phyloP scores from a whole-genome alignment of 164 flowering plant species.

The Santalum album region DNA sequence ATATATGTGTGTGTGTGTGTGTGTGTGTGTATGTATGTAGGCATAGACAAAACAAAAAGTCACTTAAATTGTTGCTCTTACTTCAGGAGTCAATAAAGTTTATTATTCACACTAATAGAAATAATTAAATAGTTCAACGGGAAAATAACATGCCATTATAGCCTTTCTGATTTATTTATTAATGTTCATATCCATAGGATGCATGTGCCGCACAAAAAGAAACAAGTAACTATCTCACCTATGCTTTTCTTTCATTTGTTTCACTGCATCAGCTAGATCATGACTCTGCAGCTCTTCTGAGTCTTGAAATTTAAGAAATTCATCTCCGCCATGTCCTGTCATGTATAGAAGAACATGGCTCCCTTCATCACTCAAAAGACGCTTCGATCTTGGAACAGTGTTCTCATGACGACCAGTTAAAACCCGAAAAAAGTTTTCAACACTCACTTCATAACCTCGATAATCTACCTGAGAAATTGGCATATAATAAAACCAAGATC shows the following conservation, averaged over 20 bases:
- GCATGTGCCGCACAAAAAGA: not conserved
- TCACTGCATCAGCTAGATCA: slow-evolving; percentile 98
- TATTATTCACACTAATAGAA: no score
- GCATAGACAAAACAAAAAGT: no score
- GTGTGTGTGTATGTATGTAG: no score
- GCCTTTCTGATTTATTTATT: not conserved
- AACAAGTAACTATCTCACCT: slow-evolving; percentile 36
- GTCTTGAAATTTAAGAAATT: slow-evolving; percentile 93
- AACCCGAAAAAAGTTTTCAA: slow-evolving; percentile 88
- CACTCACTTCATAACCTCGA: slow-evolving; percentile 98
- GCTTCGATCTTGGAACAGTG: slow-evolving; percentile 97
- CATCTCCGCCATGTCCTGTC: slow-evolving; percentile 99
- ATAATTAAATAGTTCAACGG: not conserved
- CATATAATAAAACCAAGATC: not conserved
- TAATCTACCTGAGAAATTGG: slow-evolving; percentile 72
- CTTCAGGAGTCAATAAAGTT: no score
- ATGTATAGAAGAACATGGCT: slow-evolving; percentile 93
- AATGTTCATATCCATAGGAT: not conserved
- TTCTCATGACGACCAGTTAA: slow-evolving; percentile 87
- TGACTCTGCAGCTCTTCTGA: slow-evolving; percentile 98
- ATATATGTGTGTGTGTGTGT: no score
- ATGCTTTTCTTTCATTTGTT: slow-evolving; percentile 96
- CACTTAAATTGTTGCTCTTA: no score
- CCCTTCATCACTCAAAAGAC: slow-evolving; percentile 96
- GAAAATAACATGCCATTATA: not conserved